phyloP scores from a whole-genome alignment of 768 basidiomycete species.

The Xerocomellus chrysenteron region DNA sequence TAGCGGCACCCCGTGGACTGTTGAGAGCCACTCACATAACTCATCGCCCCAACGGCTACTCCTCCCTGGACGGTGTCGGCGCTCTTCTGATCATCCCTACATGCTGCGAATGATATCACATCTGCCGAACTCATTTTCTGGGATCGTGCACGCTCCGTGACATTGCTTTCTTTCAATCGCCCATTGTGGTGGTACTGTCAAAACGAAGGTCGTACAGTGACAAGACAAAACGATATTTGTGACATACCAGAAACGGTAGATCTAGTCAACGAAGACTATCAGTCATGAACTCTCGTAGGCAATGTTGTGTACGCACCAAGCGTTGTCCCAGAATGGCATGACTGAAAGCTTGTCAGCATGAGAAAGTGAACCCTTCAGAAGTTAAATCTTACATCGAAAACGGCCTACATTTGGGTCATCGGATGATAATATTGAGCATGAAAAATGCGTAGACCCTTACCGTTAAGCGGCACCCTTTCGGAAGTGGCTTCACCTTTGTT shows the following conservation, averaged over 20 bases:
- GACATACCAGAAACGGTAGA: constrained; percentile 29
- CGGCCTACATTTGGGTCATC: constrained; percentile 24
- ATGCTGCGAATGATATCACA: constrained; percentile 76
- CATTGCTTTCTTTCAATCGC: constrained; percentile 45
- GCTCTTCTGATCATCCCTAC: constrained; percentile 70
- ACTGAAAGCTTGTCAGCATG: constrained; percentile 26
- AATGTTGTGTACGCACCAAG: constrained; percentile 33
- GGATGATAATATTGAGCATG: not conserved
- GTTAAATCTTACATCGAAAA: constrained; percentile 47
- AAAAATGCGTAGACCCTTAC: constrained; percentile 22
- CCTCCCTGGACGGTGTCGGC: constrained; percentile 66
- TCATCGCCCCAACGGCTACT: constrained; percentile 76
- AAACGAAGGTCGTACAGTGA: not conserved
- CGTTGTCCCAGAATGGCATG: constrained; percentile 51
- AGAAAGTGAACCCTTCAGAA: not conserved
- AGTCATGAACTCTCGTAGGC: not conserved
- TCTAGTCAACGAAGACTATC: constrained; percentile 11
- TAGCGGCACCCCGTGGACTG: not conserved
- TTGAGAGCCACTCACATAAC: constrained; percentile 51
- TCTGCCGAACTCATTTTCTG: constrained; percentile 68
- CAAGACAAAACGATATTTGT: not conserved
- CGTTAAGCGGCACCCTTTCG: constrained; percentile 67
- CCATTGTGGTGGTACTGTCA: constrained; percentile 60
- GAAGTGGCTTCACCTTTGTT: constrained; percentile 50
- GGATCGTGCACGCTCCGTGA: constrained; percentile 33